Evolutionary conservation across 75 land plant species (phyloP), one percentile per base, ranked within the genome.

Genomic region (Adiantum capillusveneris): DNA sequence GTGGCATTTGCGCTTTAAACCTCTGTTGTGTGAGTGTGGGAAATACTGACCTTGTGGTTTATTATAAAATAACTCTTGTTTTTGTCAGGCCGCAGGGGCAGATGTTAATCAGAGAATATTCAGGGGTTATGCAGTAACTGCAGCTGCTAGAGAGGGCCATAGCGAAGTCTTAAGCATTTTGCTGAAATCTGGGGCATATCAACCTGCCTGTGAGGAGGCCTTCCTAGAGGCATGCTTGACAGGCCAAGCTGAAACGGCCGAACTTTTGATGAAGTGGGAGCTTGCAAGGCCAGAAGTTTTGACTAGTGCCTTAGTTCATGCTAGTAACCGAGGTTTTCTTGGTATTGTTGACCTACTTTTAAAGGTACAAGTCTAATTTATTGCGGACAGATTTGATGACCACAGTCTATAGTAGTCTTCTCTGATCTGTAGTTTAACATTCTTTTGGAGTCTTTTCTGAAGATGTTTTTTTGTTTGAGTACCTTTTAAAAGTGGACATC

Each of bases 161-260:
- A 12, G 49, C 36, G 70, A 72, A 63, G 49, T 79, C 2, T 53
- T 88, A 52, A 68, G 75, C 45, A 26, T 74, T 17, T 66, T 88
- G 24, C 22, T 81, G 44, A 71, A 70, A 18, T 71, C 76, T 13
- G 89, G 93, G 21, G 83, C 86, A 2, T 57, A 60, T 13, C 89
- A 81, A 65, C 62, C 59, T 24, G 93, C 93, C 29, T 79, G 83
- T 60, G 93, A 88, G 65, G 93, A 88, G 62, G 85, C 93, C 18
- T 55, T 88, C 50, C 28, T 85, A 67, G 89, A 88, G 45, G 83
- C 93, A 18, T 67, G 78, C 74, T 67, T 67, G 34, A 60, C 69
- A 39, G 80, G 78, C 1, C 57, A 49, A 54, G 80, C 79, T 7
- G 68, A 66, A 36, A 19, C 72, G 25, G 76, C 57, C 0, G 78